phyloP scores from a whole-genome alignment of 768 basidiomycete genomes.

The Naematelia encephala region DNA sequence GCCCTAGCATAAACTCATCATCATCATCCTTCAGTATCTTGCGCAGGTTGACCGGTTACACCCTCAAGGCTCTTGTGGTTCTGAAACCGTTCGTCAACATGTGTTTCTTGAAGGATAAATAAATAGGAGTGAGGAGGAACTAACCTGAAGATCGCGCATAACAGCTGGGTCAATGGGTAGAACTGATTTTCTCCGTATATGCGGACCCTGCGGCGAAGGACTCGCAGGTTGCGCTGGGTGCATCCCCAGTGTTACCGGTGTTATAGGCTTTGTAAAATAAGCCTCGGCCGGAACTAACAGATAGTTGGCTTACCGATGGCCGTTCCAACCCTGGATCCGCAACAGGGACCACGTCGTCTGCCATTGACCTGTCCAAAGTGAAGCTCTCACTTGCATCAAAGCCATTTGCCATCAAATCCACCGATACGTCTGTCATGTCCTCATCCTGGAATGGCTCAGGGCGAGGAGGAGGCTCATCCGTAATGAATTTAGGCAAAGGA shows the following conservation, averaged over 20 bases:
- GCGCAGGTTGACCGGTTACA: not conserved
- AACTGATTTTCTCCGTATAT: conserved; percentile 91
- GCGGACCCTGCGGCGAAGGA: conserved; percentile 57
- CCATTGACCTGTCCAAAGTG: conserved; percentile 55
- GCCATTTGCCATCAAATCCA: conserved; percentile 62
- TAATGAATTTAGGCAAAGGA: conserved; percentile 66
- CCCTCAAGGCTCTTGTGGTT: not conserved
- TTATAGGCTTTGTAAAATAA: conserved; percentile 23
- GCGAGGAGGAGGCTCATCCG: conserved; percentile 71
- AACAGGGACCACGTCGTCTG: conserved; percentile 80
- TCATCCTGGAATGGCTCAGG: conserved; percentile 74
- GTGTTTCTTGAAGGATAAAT: too few relatives aligned
- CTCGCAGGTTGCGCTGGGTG: conserved; percentile 58
- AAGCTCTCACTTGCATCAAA: conserved; percentile 48
- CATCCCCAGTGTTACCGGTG: conserved; percentile 56
- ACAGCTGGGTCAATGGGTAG: conserved; percentile 61
- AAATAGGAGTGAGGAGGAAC: conserved; percentile 2
- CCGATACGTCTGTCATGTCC: conserved; percentile 80
- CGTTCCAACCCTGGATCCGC: conserved; percentile 69
- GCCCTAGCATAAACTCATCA: too few relatives aligned
- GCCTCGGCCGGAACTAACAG: not conserved
- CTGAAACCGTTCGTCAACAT: not conserved
- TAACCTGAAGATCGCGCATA: conserved; percentile 47
- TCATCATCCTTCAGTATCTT: not conserved
- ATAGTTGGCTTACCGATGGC: conserved; percentile 21